A percentile compares a stretch with the other conserved stretches of the same genome.
Evolutionary conservation across 106 monocot genomes (phyloP).

Genomic region (Dendrobium nobile): DNA sequence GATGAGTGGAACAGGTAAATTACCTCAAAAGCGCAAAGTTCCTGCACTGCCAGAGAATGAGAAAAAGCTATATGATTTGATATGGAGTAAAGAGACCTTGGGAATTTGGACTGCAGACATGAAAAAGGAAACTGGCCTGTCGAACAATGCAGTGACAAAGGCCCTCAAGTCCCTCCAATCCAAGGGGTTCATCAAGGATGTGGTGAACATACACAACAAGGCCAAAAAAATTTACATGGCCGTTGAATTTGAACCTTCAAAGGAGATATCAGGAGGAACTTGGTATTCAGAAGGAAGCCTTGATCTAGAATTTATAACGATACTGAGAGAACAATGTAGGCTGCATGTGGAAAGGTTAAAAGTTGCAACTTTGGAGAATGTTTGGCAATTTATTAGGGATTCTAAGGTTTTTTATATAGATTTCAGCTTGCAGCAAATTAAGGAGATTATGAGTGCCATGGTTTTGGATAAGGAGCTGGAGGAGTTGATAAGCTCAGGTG

Average conservation of each 20-base stretch:
- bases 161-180: constrained; percentile 33
- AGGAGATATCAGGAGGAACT: constrained; percentile 53
- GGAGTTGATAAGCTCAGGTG: constrained; percentile 54
- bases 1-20: constrained; percentile 4
- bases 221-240: constrained; percentile 50
- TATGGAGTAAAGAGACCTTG: constrained; percentile 33
- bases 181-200: constrained; percentile 52
- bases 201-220: constrained; percentile 37
- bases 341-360: constrained; percentile 21
- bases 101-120: constrained; percentile 60
- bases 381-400: constrained; percentile 22
- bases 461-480: constrained; percentile 56
- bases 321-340: constrained; percentile 22
- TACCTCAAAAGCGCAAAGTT: constrained; percentile 17
- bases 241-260: constrained; percentile 44
- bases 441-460: constrained; percentile 43
- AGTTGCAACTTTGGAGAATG: constrained; percentile 30
- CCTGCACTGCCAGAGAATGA: constrained; percentile 17
- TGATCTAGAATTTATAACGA: constrained; percentile 35
- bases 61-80: constrained; percentile 29
- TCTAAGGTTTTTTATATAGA: constrained; percentile 23
- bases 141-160: constrained; percentile 21
- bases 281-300: constrained; percentile 62
- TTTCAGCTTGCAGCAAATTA: constrained; percentile 29
- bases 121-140: constrained; percentile 18